A percentile compares a stretch with the other conserved stretches of the same genome.
Evolutionary conservation across 1,139 yeast genomes (phyloP).

Genomic region (Casaregolazyma suthepensis): DNA sequence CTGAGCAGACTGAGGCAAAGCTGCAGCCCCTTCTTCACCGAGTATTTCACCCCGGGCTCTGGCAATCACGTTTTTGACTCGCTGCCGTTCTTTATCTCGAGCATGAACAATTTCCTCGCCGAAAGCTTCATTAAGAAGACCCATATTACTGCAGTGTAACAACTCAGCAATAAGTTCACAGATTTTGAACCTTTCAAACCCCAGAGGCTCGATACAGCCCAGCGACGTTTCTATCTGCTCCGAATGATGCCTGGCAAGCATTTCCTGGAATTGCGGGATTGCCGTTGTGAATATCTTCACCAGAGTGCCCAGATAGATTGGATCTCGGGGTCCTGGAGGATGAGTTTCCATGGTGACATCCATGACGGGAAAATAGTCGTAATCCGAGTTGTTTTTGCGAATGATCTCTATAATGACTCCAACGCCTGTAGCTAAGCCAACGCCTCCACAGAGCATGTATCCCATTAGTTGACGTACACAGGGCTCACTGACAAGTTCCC

Average conservation of each 20-base stretch:
- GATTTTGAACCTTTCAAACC: conserved; percentile 90
- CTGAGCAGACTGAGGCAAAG: conserved; percentile 12
- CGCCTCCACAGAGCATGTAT: conserved; percentile 89
- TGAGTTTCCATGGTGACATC: conserved; percentile 83
- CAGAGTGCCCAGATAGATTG: conserved; percentile 85
- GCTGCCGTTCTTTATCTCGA: conserved; percentile 63
- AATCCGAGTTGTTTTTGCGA: conserved; percentile 92
- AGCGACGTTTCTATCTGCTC: conserved; percentile 58
- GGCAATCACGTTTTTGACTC: conserved; percentile 34
- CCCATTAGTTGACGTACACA: conserved; percentile 60
- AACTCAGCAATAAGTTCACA: conserved; percentile 94
- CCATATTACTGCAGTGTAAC: conserved; percentile 96
- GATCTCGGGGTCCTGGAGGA: conserved; percentile 93
- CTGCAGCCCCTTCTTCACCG: conserved; percentile 16
- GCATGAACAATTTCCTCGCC: conserved; percentile 75
- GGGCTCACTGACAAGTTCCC: conserved; percentile 77
- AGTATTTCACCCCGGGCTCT: conserved; percentile 19
- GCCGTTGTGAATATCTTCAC: conserved; percentile 72
- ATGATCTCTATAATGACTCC: conserved; percentile 94
- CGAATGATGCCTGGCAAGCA: conserved; percentile 39
- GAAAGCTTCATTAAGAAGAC: conserved; percentile 73
- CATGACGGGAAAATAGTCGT: conserved; percentile 83
- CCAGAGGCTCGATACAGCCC: conserved; percentile 78
- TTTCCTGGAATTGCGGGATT: conserved; percentile 61
- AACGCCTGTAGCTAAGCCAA: conserved; percentile 90